A percentile compares a stretch with the other conserved stretches of the same genome.
These are phyloP conservation scores for Aspergillus sp. DNA, from an alignment of 2,329 filamentous ascomycete genomes.

Conservation along the genomic window DNA sequence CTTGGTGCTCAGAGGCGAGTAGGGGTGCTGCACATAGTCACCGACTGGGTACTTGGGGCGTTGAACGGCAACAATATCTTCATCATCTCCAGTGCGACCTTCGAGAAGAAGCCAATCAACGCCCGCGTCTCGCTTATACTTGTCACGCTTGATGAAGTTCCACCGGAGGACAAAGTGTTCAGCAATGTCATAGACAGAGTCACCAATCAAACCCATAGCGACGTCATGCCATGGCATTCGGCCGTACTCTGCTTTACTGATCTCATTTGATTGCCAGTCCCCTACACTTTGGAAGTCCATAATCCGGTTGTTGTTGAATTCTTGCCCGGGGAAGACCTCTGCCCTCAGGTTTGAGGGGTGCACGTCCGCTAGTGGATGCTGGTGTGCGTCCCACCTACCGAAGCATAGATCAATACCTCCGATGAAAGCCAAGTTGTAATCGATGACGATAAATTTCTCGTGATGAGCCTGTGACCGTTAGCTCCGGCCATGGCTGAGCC, in stretches of 20 bases:
- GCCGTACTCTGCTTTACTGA: conserved; percentile 86
- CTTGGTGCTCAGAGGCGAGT: conserved; percentile 68
- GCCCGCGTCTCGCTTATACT: conserved; percentile 84
- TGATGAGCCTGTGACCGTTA: conserved; percentile 67
- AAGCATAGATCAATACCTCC: conserved; percentile 95
- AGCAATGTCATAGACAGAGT: conserved; percentile 88
- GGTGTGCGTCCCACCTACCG: conserved; percentile 85
- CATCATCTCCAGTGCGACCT: conserved; percentile 72
- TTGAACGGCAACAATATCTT: conserved; percentile 85
- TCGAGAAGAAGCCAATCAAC: conserved; percentile 85
- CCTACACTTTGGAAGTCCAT: conserved; percentile 92
- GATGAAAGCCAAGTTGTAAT: conserved; percentile 87
- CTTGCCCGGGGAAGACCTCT: conserved; percentile 91
- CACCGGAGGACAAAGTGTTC: conserved; percentile 93
- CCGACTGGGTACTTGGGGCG: conserved; percentile 86
- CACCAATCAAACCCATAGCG: conserved; percentile 84
- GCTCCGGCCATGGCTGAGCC: neutral
- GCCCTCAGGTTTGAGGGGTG: conserved; percentile 79
- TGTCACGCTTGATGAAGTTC: conserved; percentile 97
- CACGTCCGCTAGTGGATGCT: conserved; percentile 82
- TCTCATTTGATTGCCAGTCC: conserved; percentile 90
- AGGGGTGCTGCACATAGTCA: conserved; percentile 78
- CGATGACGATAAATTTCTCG: conserved; percentile 95
- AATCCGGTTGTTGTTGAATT: conserved; percentile 96
- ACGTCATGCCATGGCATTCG: conserved; percentile 99